A percentile compares a stretch with the other conserved stretches of the same genome.
Evolutionary conservation across 371 early-diverging fungal species (phyloP).

Genomic region (Basidiobolus meristosporus): DNA sequence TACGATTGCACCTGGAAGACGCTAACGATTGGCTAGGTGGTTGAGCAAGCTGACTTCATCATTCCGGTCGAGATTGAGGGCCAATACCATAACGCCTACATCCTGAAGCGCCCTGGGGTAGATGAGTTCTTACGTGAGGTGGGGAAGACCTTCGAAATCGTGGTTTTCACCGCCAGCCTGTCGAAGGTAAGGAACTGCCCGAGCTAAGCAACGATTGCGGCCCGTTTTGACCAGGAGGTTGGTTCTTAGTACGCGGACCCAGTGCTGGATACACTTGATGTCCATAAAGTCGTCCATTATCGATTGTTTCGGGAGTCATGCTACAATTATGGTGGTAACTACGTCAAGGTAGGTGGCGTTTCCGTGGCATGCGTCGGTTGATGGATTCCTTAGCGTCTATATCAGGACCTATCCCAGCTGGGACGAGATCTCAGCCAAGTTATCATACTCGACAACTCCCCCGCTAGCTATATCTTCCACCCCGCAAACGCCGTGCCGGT

Average conservation of each 20-base stretch:
- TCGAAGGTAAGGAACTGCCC: conserved; percentile 45
- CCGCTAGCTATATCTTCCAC: too few relatives aligned
- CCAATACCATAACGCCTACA: conserved; percentile 81
- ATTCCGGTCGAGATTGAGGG: conserved; percentile 83
- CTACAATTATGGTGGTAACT: conserved; percentile 80
- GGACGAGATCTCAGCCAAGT: conserved; percentile 62
- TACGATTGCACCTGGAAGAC: conserved; percentile 5
- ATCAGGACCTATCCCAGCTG: conserved; percentile 61
- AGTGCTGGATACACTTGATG: conserved; percentile 84
- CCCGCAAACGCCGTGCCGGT: conserved; percentile 91
- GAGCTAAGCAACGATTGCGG: too few relatives aligned
- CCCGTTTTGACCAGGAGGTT: too few relatives aligned
- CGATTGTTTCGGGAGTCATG: conserved; percentile 91
- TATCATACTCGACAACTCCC: conserved; percentile 80
- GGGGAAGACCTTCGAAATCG: conserved; percentile 79
- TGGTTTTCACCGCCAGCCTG: conserved; percentile 89
- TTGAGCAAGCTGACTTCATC: conserved; percentile 74
- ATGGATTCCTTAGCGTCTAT: conserved; percentile 1
- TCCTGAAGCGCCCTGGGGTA: conserved; percentile 87
- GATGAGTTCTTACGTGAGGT: conserved; percentile 76
- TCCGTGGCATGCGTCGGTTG: background rate
- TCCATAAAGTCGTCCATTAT: conserved; percentile 61
- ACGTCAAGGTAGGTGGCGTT: conserved; percentile 69
- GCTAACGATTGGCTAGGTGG: too few relatives aligned
- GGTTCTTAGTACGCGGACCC: conserved; percentile 95